A percentile compares a stretch with the other conserved stretches of the same genome.
These are phyloP conservation scores for Blastobotrys proliferans DNA, from an alignment of 1,139 yeast genomes.

Conservation along the genomic window DNA sequence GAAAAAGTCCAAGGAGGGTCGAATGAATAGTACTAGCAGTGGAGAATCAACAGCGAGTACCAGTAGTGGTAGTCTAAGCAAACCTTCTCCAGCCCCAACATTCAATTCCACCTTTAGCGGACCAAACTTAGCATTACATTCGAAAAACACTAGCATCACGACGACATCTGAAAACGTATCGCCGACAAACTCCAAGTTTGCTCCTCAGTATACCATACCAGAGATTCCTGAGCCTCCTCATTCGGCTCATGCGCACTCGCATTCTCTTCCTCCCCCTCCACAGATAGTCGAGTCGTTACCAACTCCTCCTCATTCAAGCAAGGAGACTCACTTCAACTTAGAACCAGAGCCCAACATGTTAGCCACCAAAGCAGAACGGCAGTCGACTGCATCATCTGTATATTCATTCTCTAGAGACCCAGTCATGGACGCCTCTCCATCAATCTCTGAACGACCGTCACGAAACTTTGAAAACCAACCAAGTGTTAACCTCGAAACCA, in stretches of 20 bases:
- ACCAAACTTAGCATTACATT: background rate
- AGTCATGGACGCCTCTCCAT: conserved; percentile 16
- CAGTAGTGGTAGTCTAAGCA: background rate
- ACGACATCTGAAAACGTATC: background rate
- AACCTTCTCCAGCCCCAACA: conserved; percentile 2
- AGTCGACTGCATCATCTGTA: conserved; percentile 21
- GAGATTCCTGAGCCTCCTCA: no score
- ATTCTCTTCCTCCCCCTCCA: no score
- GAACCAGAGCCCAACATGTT: background rate
- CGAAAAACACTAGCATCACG: background rate
- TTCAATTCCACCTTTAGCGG: conserved; percentile 1
- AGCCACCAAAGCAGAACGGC: background rate
- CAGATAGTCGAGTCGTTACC: no score
- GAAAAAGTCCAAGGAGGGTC: background rate
- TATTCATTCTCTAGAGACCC: conserved; percentile 21
- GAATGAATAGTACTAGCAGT: conserved; percentile 3
- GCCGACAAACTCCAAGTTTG: background rate
- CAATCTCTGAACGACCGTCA: conserved; percentile 9
- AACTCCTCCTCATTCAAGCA: conserved; percentile 6
- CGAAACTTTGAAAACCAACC: conserved; percentile 5
- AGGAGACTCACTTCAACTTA: conserved; percentile 1
- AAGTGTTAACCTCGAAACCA: conserved; percentile 3
- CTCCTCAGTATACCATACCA: no score
- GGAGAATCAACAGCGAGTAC: conserved; percentile 1
- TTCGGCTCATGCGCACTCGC: no score